These are phyloP conservation scores for Lanmaoa rubissima DNA, from an alignment of 768 basidiomycete species.

Conservation along the genomic window DNA sequence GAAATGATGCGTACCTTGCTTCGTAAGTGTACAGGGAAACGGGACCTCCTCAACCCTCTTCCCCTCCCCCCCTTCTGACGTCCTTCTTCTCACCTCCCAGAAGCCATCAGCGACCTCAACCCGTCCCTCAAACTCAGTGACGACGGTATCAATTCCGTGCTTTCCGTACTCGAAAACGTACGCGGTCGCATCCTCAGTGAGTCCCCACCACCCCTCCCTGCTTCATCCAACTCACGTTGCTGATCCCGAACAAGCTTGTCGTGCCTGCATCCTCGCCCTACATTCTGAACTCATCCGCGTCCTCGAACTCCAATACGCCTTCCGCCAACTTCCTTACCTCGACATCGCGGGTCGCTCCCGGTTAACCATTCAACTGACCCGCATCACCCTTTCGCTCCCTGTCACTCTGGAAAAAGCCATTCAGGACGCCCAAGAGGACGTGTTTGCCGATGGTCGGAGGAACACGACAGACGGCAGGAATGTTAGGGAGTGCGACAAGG, in stretches of 20 bases:
- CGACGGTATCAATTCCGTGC: constrained; percentile 75
- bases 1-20: constrained; percentile 77
- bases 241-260: constrained; percentile 50
- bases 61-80: neutral
- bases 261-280: constrained; percentile 71
- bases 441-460: neutral
- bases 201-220: neutral
- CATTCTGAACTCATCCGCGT: constrained; percentile 71
- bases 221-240: neutral
- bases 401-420: constrained; percentile 72
- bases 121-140: constrained; percentile 75
- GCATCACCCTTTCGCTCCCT: constrained; percentile 73
- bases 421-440: constrained; percentile 35
- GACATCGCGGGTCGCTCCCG: constrained; percentile 75
- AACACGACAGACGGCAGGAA: constrained; percentile 7
- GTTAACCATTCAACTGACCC: constrained; percentile 71
- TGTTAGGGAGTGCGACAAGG: constrained; percentile 16
- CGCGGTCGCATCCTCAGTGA: constrained; percentile 74
- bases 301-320: constrained; percentile 77
- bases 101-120: constrained; percentile 76
- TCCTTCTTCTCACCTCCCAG: constrained; percentile 35
- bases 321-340: constrained; percentile 73
- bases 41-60: neutral
- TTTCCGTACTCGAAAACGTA: constrained; percentile 64
- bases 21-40: constrained; percentile 42